Evolutionary conservation across 768 basidiomycete species (phyloP).

Genomic region (Rhodosporidiobolus sp.): DNA sequence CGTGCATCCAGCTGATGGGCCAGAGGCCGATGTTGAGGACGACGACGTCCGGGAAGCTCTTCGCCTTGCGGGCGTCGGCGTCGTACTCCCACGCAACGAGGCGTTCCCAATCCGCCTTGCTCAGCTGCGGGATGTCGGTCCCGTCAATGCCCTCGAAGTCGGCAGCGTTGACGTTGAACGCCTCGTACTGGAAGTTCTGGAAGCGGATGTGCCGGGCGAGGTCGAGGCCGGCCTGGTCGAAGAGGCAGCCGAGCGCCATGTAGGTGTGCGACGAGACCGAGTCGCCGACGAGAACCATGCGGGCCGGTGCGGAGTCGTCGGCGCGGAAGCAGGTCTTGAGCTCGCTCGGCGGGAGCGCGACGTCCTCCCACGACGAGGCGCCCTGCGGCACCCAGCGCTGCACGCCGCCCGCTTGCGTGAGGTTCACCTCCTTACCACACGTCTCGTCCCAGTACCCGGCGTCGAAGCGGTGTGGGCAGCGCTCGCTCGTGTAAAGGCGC

Average conservation of each 20-base stretch:
- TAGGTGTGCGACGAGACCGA: constrained; percentile 2
- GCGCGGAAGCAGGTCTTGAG: neutral
- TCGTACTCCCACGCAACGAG: neutral
- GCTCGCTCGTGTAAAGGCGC: constrained; percentile 1
- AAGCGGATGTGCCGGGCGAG: neutral
- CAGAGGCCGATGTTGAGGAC: constrained; percentile 7
- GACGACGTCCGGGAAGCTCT: neutral
- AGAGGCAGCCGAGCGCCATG: constrained; percentile 3
- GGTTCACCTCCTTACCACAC: neutral
- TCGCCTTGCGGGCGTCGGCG: neutral
- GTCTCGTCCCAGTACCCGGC: neutral
- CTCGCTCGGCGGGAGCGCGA: neutral
- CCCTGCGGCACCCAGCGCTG: constrained; percentile 1
- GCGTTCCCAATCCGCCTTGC: neutral
- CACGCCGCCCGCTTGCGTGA: neutral
- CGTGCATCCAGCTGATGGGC: neutral
- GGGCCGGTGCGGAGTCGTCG: neutral
- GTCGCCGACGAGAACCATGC: constrained; percentile 12
- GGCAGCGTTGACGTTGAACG: neutral
- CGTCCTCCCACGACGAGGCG: neutral
- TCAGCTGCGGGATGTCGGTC: neutral
- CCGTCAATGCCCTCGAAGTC: neutral
- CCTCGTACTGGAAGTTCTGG: constrained; percentile 5
- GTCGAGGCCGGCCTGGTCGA: constrained; percentile 7
- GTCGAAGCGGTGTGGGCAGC: neutral